A percentile compares a stretch with the other conserved stretches of the same genome.
phyloP scores from a whole-genome alignment of 2,329 filamentous ascomycete species.

The Nemania sp. region DNA sequence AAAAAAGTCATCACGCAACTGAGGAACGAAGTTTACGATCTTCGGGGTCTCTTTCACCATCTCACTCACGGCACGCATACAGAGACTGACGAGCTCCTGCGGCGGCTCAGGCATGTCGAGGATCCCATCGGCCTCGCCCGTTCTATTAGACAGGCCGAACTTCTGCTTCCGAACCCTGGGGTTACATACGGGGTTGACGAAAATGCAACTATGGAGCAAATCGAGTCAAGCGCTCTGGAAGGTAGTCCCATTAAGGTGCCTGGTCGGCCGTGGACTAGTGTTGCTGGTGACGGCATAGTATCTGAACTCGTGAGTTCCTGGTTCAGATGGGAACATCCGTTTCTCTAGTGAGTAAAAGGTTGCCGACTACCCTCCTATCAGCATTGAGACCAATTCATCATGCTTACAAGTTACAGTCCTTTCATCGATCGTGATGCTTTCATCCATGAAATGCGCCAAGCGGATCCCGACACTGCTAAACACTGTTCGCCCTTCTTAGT shows the following conservation, averaged over 20 bases:
- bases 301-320: conserved; percentile 21
- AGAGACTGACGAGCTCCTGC: conserved; percentile 11
- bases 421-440: conserved; percentile 22
- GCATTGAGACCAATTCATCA: too few relatives aligned
- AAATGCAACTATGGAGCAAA: background rate
- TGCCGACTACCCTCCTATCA: too few relatives aligned
- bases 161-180: conserved; percentile 7
- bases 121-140: conserved; percentile 15
- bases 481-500: conserved; percentile 23
- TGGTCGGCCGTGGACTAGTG: conserved; percentile 16
- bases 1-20: conserved; percentile 14
- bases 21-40: conserved; percentile 4
- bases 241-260: conserved; percentile 11
- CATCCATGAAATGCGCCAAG: conserved; percentile 8
- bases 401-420: background rate
- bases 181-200: background rate
- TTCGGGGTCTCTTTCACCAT: conserved; percentile 17
- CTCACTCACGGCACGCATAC: conserved; percentile 7
- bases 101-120: conserved; percentile 3
- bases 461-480: conserved; percentile 4
- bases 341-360: conserved; percentile 5
- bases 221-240: conserved; percentile 8
- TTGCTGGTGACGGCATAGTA: conserved; percentile 23
- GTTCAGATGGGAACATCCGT: conserved; percentile 23
- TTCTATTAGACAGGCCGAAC: conserved; percentile 18